Evolutionary conservation across 805 yeast species (phyloP).

Genomic region (Maudiozyma barnettii): DNA sequence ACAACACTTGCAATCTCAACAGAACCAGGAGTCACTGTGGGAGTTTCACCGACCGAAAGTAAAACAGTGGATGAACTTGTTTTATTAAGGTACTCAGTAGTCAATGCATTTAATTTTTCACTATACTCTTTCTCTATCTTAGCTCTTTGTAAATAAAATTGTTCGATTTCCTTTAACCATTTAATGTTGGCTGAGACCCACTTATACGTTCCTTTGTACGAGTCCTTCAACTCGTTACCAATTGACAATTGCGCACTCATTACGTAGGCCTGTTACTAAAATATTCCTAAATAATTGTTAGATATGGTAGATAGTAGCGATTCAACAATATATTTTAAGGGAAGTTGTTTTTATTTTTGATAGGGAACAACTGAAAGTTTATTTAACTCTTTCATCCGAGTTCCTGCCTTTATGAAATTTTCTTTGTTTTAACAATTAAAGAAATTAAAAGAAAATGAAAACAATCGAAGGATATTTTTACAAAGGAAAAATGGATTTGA

Average conservation of each 20-base stretch:
- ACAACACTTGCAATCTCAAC: slow-evolving; percentile 79
- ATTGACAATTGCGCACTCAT: slow-evolving; percentile 31
- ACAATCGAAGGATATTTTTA: no score
- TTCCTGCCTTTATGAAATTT: no score
- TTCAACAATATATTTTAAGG: no score
- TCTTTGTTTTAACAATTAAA: no score
- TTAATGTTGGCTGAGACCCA: slow-evolving; percentile 70
- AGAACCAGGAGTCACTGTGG: slow-evolving; percentile 90
- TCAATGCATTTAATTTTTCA: slow-evolving; percentile 49
- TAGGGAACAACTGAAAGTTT: no score
- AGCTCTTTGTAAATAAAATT: slow-evolving; percentile 77
- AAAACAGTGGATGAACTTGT: slow-evolving; percentile 60
- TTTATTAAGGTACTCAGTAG: slow-evolving; percentile 61
- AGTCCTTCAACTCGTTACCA: slow-evolving; percentile 73
- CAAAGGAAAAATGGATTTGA: no score
- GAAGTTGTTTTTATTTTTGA: no score
- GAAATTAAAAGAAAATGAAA: no score
- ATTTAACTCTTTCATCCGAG: no score
- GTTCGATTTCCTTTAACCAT: slow-evolving; percentile 72
- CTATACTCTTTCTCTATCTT: slow-evolving; percentile 77
- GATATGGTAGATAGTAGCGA: no score
- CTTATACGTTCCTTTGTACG: slow-evolving; percentile 62
- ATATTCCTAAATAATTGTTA: no score
- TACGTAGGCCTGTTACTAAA: no score
- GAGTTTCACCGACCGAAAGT: slow-evolving; percentile 83